A percentile compares a stretch with the other conserved stretches of the same genome.
Evolutionary conservation across 306 rosid species (phyloP).

Genomic region (Cucumis cinereus): DNA sequence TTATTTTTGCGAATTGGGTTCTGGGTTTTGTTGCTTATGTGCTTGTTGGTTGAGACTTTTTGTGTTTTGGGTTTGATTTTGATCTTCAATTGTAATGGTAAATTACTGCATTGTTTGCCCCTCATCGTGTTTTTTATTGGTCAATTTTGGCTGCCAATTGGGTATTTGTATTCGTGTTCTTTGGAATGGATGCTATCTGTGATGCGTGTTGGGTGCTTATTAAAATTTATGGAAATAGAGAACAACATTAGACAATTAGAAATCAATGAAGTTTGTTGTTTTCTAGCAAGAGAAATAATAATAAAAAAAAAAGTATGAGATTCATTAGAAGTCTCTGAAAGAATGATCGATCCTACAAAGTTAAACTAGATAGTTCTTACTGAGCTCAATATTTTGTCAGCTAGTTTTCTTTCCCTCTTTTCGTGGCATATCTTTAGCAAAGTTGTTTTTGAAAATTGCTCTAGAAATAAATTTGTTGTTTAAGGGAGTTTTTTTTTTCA

Average conservation of each 20-base stretch:
- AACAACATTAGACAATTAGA: neutral
- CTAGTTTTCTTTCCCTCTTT: neutral
- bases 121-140: neutral
- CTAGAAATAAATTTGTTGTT: neutral
- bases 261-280: neutral
- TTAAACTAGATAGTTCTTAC: neutral
- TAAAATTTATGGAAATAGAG: neutral
- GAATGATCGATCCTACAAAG: neutral
- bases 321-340: neutral
- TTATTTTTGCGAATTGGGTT: neutral
- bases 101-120: neutral
- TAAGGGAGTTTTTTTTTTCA: neutral
- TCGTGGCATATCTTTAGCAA: neutral
- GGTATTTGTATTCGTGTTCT: neutral
- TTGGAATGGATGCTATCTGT: neutral
- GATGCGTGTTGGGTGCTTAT: neutral
- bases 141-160: neutral
- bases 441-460: neutral
- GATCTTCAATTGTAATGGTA: neutral
- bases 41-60: neutral
- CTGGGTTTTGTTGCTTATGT: neutral
- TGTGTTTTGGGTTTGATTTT: constrained; percentile 8
- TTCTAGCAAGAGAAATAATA: neutral
- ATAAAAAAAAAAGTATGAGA: neutral
- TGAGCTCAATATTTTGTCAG: neutral